A percentile compares a stretch with the other conserved stretches of the same genome.
Evolutionary conservation across 2,329 filamentous ascomycete species (phyloP).

Genomic region (Tolypocladium capitatum): DNA sequence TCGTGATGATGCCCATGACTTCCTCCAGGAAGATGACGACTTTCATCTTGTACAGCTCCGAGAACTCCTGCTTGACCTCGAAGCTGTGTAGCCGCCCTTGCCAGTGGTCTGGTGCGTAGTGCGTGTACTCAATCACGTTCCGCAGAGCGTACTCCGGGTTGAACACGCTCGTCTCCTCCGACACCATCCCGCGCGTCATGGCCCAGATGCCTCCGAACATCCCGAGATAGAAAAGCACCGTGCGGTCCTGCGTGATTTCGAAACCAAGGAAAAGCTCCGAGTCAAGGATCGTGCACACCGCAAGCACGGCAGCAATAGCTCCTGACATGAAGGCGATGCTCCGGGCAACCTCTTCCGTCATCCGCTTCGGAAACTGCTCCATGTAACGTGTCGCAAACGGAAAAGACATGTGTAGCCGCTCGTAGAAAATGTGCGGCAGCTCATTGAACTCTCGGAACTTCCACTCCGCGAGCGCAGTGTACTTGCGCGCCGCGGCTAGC

Average conservation of each 20-base stretch:
- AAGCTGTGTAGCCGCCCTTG: constrained; percentile 80
- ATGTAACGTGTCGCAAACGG: constrained; percentile 86
- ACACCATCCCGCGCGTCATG: constrained; percentile 67
- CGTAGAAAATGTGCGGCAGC: constrained; percentile 79
- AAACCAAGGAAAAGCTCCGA: constrained; percentile 85
- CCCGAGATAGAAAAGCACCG: constrained; percentile 80
- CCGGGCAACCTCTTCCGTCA: constrained; percentile 71
- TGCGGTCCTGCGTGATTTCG: constrained; percentile 78
- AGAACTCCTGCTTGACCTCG: constrained; percentile 84
- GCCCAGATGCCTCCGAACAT: constrained; percentile 76
- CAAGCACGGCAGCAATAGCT: constrained; percentile 73
- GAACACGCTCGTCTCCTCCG: constrained; percentile 79
- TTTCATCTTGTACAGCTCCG: constrained; percentile 82
- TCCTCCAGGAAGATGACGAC: constrained; percentile 87
- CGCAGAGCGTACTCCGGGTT: constrained; percentile 82
- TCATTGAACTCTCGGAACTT: constrained; percentile 99
- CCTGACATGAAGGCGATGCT: constrained; percentile 83
- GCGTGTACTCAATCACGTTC: constrained; percentile 84
- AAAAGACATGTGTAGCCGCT: constrained; percentile 85
- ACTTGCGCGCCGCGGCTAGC: constrained; percentile 67
- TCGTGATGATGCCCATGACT: constrained; percentile 81
- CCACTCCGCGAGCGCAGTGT: constrained; percentile 91
- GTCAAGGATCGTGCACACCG: constrained; percentile 73
- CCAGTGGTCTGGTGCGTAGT: constrained; percentile 86
- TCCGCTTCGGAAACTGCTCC: constrained; percentile 92